phyloP scores from a whole-genome alignment of 169 alveolate genomes.

The Plasmodium vinckei region DNA sequence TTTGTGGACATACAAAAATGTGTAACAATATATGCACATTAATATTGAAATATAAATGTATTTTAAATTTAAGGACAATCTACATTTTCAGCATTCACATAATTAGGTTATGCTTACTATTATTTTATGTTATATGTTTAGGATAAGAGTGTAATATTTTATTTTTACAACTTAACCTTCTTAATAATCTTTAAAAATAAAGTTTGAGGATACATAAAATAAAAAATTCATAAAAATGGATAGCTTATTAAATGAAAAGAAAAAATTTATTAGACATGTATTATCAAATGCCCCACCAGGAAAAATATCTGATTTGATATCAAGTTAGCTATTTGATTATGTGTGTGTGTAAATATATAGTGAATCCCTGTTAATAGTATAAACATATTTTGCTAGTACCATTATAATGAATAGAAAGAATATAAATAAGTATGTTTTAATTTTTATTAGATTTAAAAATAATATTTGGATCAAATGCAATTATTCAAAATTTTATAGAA shows the following conservation, averaged over 20 bases:
- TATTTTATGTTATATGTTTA: too few species aligned
- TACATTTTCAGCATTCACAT: too few species aligned
- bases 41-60: too few species aligned
- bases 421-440: background rate
- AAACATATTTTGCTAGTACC: background rate
- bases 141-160: too few species aligned
- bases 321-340: constrained; percentile 21
- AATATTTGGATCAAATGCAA: constrained; percentile 53
- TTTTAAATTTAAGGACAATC: too few species aligned
- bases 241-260: constrained; percentile 62
- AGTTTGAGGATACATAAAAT: too few species aligned
- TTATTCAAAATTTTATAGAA: constrained; percentile 28
- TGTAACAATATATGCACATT: too few species aligned
- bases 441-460: constrained; percentile 29
- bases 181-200: too few species aligned
- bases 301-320: constrained; percentile 44
- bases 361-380: too few species aligned
- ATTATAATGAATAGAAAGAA: background rate
- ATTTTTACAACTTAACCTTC: too few species aligned
- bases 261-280: constrained; percentile 70
- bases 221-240: constrained; percentile 5
- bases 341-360: background rate
- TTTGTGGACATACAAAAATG: too few species aligned
- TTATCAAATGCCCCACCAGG: constrained; percentile 58
- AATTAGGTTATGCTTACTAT: too few species aligned